Percentiles rank a stretch among this genome's conserved stretches.
Evolutionary conservation across 495 filamentous ascomycete genomes (phyloP).

Genomic region (Penicillium psychrofluorescens): DNA sequence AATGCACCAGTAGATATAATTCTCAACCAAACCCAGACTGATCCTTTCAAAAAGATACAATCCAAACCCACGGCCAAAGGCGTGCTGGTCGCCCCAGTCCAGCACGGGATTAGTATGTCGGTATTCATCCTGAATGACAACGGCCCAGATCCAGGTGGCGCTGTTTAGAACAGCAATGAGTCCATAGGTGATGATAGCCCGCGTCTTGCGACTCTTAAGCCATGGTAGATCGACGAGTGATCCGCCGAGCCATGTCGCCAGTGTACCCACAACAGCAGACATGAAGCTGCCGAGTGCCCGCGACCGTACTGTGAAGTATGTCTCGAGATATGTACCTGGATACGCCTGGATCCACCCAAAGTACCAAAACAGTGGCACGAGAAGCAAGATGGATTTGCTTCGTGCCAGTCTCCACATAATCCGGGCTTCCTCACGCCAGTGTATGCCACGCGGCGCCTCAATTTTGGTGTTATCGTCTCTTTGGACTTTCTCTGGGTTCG

Average conservation of each 20-base stretch:
- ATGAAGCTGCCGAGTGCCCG: slow-evolving; percentile 42
- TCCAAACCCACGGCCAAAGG: slow-evolving; percentile 35
- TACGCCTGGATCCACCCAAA: slow-evolving; percentile 50
- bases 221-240: slow-evolving; percentile 14
- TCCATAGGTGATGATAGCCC: slow-evolving; percentile 11
- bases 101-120: slow-evolving; percentile 13
- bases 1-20: slow-evolving; percentile 42
- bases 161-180: slow-evolving; percentile 15
- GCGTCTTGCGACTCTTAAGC: slow-evolving; percentile 10
- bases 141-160: slow-evolving; percentile 20
- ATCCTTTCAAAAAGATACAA: slow-evolving; percentile 33
- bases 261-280: slow-evolving; percentile 39
- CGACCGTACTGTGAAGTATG: slow-evolving; percentile 49
- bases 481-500: slow-evolving; percentile 47
- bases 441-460: slow-evolving; percentile 26
- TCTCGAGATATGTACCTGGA: slow-evolving; percentile 46
- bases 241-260: slow-evolving; percentile 25
- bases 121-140: slow-evolving; percentile 20
- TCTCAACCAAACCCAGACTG: slow-evolving; percentile 32
- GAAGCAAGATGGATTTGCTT: slow-evolving; percentile 39
- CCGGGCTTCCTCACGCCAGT: slow-evolving; percentile 26
- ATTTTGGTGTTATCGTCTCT: slow-evolving; percentile 34
- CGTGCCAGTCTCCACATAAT: slow-evolving; percentile 30
- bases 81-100: slow-evolving; percentile 17
- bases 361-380: slow-evolving; percentile 44